phyloP scores from a whole-genome alignment of 768 basidiomycete species.

The Trametopsis cervina region DNA sequence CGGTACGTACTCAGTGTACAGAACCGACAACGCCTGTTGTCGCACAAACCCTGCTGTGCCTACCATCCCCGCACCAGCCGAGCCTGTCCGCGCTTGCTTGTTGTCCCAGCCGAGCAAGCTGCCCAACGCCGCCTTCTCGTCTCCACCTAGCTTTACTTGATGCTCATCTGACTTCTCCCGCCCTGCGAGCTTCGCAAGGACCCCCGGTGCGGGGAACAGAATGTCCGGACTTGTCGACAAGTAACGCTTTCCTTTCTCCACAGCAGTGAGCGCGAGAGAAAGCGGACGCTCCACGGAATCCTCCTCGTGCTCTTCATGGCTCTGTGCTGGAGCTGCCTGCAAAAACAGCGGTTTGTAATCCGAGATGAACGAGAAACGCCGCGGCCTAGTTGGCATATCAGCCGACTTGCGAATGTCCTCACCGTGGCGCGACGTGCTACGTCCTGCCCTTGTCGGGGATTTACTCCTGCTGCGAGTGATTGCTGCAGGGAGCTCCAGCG shows the following conservation, averaged over 20 bases:
- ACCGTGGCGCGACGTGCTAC: background rate
- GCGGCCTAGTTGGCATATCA: slow-evolving; percentile 13
- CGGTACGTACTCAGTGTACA: slow-evolving; percentile 38
- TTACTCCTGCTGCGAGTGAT: slow-evolving; percentile 12
- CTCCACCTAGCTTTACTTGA: slow-evolving; percentile 38
- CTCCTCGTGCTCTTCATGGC: background rate
- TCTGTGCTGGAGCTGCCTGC: background rate
- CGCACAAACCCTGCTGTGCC: slow-evolving; percentile 47
- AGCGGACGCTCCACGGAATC: slow-evolving; percentile 25
- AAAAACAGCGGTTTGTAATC: slow-evolving; percentile 11
- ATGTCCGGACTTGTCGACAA: slow-evolving; percentile 53
- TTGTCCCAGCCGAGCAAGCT: slow-evolving; percentile 59
- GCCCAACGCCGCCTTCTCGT: slow-evolving; percentile 46
- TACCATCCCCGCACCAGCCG: slow-evolving; percentile 34
- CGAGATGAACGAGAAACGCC: slow-evolving; percentile 33
- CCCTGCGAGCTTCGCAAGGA: slow-evolving; percentile 43
- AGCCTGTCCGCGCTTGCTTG: slow-evolving; percentile 20
- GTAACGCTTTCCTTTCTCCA: slow-evolving; percentile 33
- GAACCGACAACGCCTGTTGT: slow-evolving; percentile 49
- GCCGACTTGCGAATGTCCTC: slow-evolving; percentile 26
- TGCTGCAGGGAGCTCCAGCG: slow-evolving; percentile 32
- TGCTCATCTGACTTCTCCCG: slow-evolving; percentile 34
- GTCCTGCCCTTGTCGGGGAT: slow-evolving; percentile 1
- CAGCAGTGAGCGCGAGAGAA: slow-evolving; percentile 29
- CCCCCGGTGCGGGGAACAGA: slow-evolving; percentile 36